These are phyloP conservation scores for Rhizopogon rudus DNA, from an alignment of 768 basidiomycete species.

Conservation along the genomic window DNA sequence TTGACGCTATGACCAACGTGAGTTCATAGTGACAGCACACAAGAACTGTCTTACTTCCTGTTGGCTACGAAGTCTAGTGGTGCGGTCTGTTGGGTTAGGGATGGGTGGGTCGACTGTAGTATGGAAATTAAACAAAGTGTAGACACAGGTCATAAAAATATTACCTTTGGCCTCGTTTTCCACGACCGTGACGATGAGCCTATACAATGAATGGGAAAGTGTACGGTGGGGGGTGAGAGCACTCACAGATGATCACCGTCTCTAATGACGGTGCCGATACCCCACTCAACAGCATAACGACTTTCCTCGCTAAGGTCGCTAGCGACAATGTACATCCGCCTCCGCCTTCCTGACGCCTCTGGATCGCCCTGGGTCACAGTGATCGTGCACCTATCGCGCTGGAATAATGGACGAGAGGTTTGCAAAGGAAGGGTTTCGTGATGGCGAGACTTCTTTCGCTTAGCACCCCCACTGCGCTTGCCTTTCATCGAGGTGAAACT, in stretches of 20 bases:
- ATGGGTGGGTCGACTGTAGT: constrained; percentile 58
- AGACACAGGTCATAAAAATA: constrained; percentile 13
- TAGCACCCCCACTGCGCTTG: constrained; percentile 29
- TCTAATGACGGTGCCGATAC: constrained; percentile 89
- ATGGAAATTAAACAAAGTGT: constrained; percentile 4
- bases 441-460: constrained; percentile 56
- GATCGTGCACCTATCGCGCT: constrained; percentile 90
- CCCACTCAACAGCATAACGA: constrained; percentile 96
- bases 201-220: constrained; percentile 13
- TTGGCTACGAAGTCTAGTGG: constrained; percentile 79
- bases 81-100: constrained; percentile 69
- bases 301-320: constrained; percentile 95
- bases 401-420: constrained; percentile 79
- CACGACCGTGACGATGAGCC: constrained; percentile 82
- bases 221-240: not conserved
- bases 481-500: constrained; percentile 30
- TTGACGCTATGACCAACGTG: constrained; percentile 58
- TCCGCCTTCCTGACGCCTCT: constrained; percentile 48
- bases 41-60: constrained; percentile 63
- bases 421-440: constrained; percentile 61
- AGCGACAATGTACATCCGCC: constrained; percentile 77
- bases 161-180: constrained; percentile 89
- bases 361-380: constrained; percentile 85
- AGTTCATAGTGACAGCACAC: constrained; percentile 1
- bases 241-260: constrained; percentile 87